A percentile compares a stretch with the other conserved stretches of the same genome.
phyloP scores from a whole-genome alignment of 163 green algal genomes.

The Scenedesmus sp. region DNA sequence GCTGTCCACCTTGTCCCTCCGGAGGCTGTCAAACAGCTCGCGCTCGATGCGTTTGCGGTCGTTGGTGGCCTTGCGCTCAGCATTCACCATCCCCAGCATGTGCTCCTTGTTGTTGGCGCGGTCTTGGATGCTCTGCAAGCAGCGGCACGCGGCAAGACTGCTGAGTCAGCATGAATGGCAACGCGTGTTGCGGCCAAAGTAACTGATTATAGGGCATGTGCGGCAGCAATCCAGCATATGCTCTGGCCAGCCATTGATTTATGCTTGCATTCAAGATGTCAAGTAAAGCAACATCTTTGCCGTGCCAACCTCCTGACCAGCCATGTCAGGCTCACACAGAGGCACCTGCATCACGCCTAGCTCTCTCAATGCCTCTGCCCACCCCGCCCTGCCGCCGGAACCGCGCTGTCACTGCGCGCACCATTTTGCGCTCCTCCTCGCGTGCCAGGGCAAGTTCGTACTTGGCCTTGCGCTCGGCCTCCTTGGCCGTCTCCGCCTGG shows the following conservation, averaged over 20 bases:
- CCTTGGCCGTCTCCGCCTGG: slow-evolving; percentile 67
- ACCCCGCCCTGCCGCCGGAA: background rate
- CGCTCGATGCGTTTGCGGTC: slow-evolving; percentile 75
- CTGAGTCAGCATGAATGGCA: background rate
- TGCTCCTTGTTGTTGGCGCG: slow-evolving; percentile 81
- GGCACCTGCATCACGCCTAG: too few relatives aligned
- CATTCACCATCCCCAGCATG: slow-evolving; percentile 72
- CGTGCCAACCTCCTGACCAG: too few relatives aligned
- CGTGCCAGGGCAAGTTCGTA: slow-evolving; percentile 74
- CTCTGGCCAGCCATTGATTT: too few relatives aligned
- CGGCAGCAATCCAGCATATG: too few relatives aligned
- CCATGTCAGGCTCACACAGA: too few relatives aligned
- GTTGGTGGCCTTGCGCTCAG: slow-evolving; percentile 74
- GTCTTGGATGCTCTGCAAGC: slow-evolving; percentile 65
- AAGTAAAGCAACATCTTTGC: too few relatives aligned
- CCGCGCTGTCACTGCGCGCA: background rate
- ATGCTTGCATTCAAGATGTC: too few relatives aligned
- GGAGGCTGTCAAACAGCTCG: slow-evolving; percentile 74
- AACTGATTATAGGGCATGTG: too few relatives aligned
- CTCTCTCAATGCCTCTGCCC: background rate
- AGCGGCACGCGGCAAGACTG: background rate
- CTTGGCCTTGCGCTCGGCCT: slow-evolving; percentile 76
- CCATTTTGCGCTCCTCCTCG: slow-evolving; percentile 75
- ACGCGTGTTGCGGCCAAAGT: too few relatives aligned
- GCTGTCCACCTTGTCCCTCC: slow-evolving; percentile 79